Evolutionary conservation across 2,329 filamentous ascomycete species (phyloP), one percentile per base, ranked within the genome.

Genomic region (Fusarium kyushuense): DNA sequence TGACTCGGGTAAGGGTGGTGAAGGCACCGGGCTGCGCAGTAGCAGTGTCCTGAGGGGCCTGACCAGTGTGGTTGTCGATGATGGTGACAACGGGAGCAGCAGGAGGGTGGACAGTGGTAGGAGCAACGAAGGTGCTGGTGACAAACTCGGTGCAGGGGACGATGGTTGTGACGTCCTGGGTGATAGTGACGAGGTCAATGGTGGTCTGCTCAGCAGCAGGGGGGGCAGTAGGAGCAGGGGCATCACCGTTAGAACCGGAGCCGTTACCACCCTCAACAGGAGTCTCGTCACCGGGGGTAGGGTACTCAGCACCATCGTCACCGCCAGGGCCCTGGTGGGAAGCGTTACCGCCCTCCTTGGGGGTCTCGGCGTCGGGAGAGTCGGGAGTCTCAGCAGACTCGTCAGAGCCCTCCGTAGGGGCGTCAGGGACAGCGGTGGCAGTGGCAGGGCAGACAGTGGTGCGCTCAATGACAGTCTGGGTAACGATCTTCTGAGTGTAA

Each of bases 401-500:
- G 32, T 46, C 36, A 6, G 58, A 45, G n/a, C 27, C 58, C 16
- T 58, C n/a, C 11, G 27, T 27, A 6, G 58, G 41, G 4, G 19
- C 6, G 4, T 32, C 10, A 3, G 64, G 52, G 30, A 56, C 45
- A 23, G 46, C 58, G 19, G 66, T 69, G 29, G 67, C 63, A 41
- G 62, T 62, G 25, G 61, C 70, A 40, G 72, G 72, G 65, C 72
- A 74, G 46, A 73, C 56, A 21, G 65, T 72, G 27, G 66, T 62
- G 47, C 55, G 63, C 38, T 63, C 63, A 5, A 69, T 30, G 30
- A 73, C 57, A 30, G 67, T 72, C 27, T 58, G 54, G 32, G 75
- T 71, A 38, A 80, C 58, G 19, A 76, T 73, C 36, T 74, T 72
- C 45, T 78, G 76, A 69, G 73, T 76, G 48, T 77, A 77, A 29